A percentile compares a stretch with the other conserved stretches of the same genome.
Evolutionary conservation across 148 eudicot genomes (phyloP).

Genomic region (Mesembryanthemum crystallinum): DNA sequence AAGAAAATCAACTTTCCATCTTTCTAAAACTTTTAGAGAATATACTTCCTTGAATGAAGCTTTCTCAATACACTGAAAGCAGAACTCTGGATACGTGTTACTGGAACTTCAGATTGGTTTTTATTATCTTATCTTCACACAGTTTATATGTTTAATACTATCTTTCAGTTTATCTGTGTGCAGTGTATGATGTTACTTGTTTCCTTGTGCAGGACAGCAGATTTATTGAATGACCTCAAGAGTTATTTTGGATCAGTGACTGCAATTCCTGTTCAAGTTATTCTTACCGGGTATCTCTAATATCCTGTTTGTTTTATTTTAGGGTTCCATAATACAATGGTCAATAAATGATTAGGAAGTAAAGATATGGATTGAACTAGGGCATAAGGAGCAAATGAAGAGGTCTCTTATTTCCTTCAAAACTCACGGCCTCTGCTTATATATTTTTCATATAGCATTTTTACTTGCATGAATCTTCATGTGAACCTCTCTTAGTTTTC

Average conservation of each 20-base stretch:
- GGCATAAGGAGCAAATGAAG: background rate
- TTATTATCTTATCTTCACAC: background rate
- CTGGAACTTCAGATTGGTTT: background rate
- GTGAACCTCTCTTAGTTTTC: background rate
- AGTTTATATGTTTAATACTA: background rate
- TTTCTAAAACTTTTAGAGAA: no score
- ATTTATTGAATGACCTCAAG: slow-evolving; percentile 52
- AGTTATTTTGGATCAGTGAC: slow-evolving; percentile 54
- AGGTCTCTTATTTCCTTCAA: background rate
- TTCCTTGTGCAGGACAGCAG: slow-evolving; percentile 52
- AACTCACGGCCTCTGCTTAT: background rate
- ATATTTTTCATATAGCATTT: background rate
- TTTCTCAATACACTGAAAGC: background rate
- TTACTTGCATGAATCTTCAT: background rate
- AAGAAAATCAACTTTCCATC: no score
- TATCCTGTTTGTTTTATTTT: slow-evolving; percentile 15
- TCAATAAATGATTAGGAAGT: background rate
- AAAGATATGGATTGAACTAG: background rate
- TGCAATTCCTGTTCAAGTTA: slow-evolving; percentile 70
- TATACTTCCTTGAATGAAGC: background rate
- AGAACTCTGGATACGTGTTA: background rate
- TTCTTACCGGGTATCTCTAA: slow-evolving; percentile 60
- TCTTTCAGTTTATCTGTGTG: background rate
- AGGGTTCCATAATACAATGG: background rate
- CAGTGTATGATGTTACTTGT: background rate